Conservation (phyloP, 345 rosid species). For the Eucalyptus regnans region DNA sequence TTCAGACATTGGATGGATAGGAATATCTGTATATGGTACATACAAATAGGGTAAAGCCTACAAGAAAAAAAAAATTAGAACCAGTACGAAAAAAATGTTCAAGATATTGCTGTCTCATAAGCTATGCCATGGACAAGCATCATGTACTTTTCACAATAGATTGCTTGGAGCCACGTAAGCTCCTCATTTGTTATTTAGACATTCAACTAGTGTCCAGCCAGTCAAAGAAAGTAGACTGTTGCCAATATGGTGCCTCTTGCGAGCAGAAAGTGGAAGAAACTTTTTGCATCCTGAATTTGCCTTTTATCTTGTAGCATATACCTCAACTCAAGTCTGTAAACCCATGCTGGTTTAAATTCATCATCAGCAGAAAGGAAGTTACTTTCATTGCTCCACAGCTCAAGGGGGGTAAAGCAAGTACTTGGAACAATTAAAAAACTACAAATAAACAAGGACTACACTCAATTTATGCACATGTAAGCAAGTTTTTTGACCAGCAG, state of each 20-base stretch:
- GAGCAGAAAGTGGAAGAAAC: not conserved
- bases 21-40: conserved; percentile 57
- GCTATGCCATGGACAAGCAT: not conserved
- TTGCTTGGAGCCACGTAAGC: not conserved
- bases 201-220: not conserved
- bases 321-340: not conserved
- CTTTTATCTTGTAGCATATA: not conserved
- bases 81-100: not conserved
- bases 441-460: not conserved
- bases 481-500: conserved; percentile 90
- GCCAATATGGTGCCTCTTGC: not conserved
- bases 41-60: conserved; percentile 89
- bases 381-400: not conserved
- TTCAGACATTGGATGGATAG: conserved; percentile 16
- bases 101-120: not conserved
- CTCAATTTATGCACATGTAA: conserved; percentile 76
- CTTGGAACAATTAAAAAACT: not conserved
- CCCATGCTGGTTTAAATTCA: not conserved
- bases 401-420: not conserved
- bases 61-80: conserved; percentile 1
- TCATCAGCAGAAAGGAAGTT: not conserved
- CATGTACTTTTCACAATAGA: not conserved
- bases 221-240: not conserved
- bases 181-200: not conserved
- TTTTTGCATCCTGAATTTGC: not conserved